Evolutionary conservation across 352 stramenopile genomes (phyloP).

Genomic region (Halophytophthora polymorphica): DNA sequence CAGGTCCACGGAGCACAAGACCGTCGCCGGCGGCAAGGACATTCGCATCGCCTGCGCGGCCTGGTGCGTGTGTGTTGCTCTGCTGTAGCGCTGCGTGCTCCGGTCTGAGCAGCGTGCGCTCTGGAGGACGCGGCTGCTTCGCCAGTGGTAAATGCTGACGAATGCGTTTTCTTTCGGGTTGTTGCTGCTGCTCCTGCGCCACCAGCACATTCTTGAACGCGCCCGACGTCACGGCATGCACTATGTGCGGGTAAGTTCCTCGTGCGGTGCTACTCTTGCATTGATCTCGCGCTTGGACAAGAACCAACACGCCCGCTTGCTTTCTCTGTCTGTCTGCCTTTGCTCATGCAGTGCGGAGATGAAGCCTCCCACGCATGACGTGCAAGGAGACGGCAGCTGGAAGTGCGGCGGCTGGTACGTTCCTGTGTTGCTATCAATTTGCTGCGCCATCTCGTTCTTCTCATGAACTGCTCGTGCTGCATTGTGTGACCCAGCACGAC

Average conservation of each 20-base stretch:
- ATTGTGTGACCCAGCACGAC: conserved; percentile 27
- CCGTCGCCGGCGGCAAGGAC: conserved; percentile 51
- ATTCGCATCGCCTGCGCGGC: conserved; percentile 50
- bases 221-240: conserved; percentile 45
- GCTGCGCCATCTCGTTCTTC: not conserved
- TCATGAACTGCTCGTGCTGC: not conserved
- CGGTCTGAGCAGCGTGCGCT: too few species aligned
- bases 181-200: not conserved
- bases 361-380: conserved; percentile 64
- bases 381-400: conserved; percentile 68
- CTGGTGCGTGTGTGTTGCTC: conserved; percentile 31
- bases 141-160: not conserved
- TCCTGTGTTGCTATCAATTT: not conserved
- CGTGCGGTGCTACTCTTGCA: not conserved
- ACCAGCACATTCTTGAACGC: conserved; percentile 71
- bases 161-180: conserved; percentile 1
- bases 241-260: conserved; percentile 64
- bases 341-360: conserved; percentile 37
- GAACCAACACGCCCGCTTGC: not conserved
- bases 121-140: too few species aligned
- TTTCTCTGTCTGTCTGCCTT: conserved; percentile 1
- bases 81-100: too few species aligned
- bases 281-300: too few species aligned
- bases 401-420: conserved; percentile 68
- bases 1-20: conserved; percentile 47